Conservation (phyloP, 2,329 filamentous ascomycete genomes). For the Pseudocercospora vitis region DNA sequence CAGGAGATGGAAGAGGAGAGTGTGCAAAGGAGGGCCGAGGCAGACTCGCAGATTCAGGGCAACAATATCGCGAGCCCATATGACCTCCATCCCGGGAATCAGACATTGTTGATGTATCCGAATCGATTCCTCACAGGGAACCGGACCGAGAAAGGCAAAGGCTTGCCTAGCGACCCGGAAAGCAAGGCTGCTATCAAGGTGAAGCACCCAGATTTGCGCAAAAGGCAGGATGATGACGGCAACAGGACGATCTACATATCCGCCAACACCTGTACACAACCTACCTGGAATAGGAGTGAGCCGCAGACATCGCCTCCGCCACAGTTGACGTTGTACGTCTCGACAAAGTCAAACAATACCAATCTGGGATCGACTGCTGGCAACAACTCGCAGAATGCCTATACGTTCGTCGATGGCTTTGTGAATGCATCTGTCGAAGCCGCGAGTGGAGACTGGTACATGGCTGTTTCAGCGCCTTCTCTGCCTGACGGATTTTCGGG, state of each 20-base stretch:
- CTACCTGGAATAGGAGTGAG: constrained; percentile 54
- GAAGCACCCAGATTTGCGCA: constrained; percentile 31
- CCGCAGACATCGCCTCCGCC: constrained; percentile 51
- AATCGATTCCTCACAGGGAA: constrained; percentile 55
- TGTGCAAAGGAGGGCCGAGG: constrained; percentile 37
- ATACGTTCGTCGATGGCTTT: constrained; percentile 67
- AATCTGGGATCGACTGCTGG: constrained; percentile 62
- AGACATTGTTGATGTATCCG: constrained; percentile 64
- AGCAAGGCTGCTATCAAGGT: constrained; percentile 12
- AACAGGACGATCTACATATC: constrained; percentile 69
- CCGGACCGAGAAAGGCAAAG: constrained; percentile 33
- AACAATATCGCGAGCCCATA: constrained; percentile 63
- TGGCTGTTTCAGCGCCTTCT: constrained; percentile 72
- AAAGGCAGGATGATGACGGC: constrained; percentile 26
- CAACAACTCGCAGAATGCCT: constrained; percentile 48
- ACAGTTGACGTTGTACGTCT: constrained; percentile 77
- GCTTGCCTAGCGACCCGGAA: constrained; percentile 32
- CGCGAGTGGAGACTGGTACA: constrained; percentile 67
- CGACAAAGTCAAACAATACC: constrained; percentile 58
- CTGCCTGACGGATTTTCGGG: constrained; percentile 61
- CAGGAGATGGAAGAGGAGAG: constrained; percentile 35
- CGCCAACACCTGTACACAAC: constrained; percentile 82
- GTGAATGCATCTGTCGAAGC: constrained; percentile 60
- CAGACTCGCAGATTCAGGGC: constrained; percentile 30
- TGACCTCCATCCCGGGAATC: constrained; percentile 60